Evolutionary conservation across 2,329 filamentous ascomycete species (phyloP).

Genomic region (Biscogniauxia mediterranea): DNA sequence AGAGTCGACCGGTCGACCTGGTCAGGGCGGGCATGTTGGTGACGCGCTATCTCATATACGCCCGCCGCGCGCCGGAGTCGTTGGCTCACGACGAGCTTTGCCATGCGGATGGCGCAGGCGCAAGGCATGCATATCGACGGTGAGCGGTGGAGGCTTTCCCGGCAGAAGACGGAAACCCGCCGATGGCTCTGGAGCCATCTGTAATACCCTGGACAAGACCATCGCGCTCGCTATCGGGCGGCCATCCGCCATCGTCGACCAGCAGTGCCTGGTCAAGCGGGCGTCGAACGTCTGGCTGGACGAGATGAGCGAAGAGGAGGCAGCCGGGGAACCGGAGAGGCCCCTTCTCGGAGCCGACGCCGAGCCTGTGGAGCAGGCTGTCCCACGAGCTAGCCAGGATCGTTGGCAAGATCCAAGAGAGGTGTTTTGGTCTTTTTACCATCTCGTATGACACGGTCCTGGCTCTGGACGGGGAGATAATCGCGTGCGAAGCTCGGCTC

Average conservation of each 20-base stretch:
- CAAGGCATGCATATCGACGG: conserved; percentile 44
- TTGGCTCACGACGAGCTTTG: conserved; percentile 44
- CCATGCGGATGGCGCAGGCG: conserved; percentile 42
- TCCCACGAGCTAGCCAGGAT: conserved; percentile 35
- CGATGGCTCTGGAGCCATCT: conserved; percentile 40
- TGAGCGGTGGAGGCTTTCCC: conserved; percentile 36
- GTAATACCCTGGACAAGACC: conserved; percentile 40
- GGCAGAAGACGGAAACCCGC: conserved; percentile 37
- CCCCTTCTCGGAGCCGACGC: conserved; percentile 34
- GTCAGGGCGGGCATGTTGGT: conserved; percentile 40
- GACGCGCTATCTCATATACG: conserved; percentile 39
- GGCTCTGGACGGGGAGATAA: conserved; percentile 33
- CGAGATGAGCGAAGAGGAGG: conserved; percentile 12
- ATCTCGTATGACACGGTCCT: conserved; percentile 39
- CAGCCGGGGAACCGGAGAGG: conserved; percentile 14
- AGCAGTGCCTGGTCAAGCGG: conserved; percentile 37
- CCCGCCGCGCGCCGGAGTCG: conserved; percentile 37
- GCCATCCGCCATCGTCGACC: conserved; percentile 39
- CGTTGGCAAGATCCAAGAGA: conserved; percentile 39
- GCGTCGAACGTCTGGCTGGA: background rate
- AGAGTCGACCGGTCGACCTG: conserved; percentile 39
- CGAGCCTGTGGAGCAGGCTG: conserved; percentile 32
- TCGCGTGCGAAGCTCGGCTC: conserved; percentile 32
- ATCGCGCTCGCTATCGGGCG: conserved; percentile 40
- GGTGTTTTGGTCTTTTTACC: conserved; percentile 36